Evolutionary conservation across 306 rosid genomes (phyloP).

Genomic region (Rosa chinensis): DNA sequence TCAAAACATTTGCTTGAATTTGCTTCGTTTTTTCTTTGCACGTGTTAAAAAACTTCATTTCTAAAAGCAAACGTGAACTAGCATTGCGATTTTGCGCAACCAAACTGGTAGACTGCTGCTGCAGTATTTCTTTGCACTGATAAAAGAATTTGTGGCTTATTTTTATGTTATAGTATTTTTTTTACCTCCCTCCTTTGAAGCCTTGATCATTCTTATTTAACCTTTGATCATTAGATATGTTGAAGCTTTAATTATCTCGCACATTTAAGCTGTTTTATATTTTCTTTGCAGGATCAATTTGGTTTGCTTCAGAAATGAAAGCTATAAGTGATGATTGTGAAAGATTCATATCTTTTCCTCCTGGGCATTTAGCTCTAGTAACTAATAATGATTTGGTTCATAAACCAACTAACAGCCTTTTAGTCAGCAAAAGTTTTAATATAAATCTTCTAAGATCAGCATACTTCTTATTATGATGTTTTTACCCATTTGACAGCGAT

Average conservation of each 20-base stretch:
- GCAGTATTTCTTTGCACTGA: neutral
- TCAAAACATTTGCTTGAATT: neutral
- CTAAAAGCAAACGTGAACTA: neutral
- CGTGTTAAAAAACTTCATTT: neutral
- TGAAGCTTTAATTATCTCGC: neutral
- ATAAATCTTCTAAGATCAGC: neutral
- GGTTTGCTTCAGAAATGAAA: slow-evolving; percentile 99
- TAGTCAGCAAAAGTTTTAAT: neutral
- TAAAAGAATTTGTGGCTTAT: neutral
- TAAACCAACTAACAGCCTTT: neutral
- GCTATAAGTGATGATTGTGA: slow-evolving; percentile 97
- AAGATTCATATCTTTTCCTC: slow-evolving; percentile 81
- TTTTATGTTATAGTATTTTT: neutral
- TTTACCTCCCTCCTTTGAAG: neutral
- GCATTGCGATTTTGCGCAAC: neutral
- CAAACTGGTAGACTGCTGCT: neutral
- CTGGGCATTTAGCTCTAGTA: slow-evolving; percentile 63
- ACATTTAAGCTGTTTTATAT: slow-evolving; percentile 15
- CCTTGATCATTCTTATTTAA: neutral
- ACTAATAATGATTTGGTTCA: neutral
- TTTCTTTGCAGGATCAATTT: slow-evolving; percentile 71
- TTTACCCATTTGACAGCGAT: neutral
- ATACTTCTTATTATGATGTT: neutral
- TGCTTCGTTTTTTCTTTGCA: neutral
- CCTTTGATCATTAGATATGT: neutral